A percentile compares a stretch with the other conserved stretches of the same genome.
Evolutionary conservation across 805 yeast species (phyloP).

Genomic region (Grigorovia transvaalensis): DNA sequence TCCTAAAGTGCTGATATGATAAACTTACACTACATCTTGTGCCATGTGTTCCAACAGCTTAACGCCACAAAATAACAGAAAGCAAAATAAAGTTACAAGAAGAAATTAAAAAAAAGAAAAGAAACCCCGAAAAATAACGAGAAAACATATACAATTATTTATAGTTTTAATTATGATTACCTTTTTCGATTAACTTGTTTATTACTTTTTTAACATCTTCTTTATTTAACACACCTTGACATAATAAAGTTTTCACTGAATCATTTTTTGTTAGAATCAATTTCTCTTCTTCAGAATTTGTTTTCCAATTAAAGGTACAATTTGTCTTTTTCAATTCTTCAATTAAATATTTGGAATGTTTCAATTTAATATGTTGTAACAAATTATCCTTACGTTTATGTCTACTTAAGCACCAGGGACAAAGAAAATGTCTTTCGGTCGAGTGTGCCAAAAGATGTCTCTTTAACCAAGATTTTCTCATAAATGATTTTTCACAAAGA

Average conservation of each 20-base stretch:
- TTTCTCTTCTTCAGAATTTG: background rate
- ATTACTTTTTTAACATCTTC: constrained; percentile 24
- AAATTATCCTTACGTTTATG: constrained; percentile 29
- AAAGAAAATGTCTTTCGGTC: constrained; percentile 21
- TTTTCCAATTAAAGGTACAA: constrained; percentile 4
- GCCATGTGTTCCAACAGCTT: too few relatives aligned
- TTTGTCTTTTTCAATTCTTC: constrained; percentile 11
- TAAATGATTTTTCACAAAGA: constrained; percentile 24
- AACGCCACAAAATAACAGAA: too few relatives aligned
- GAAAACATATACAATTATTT: background rate
- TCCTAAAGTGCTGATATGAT: too few relatives aligned
- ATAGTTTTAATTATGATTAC: background rate
- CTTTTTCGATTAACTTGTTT: constrained; percentile 11
- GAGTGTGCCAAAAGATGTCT: constrained; percentile 27
- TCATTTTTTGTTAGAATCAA: constrained; percentile 1
- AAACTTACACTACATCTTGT: too few relatives aligned
- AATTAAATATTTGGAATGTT: constrained; percentile 21
- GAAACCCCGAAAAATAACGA: background rate
- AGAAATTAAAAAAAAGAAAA: too few relatives aligned
- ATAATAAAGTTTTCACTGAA: constrained; percentile 16
- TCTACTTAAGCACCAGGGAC: constrained; percentile 28
- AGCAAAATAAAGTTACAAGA: too few relatives aligned
- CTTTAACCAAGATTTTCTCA: constrained; percentile 28
- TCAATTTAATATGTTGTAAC: constrained; percentile 27
- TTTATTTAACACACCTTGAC: constrained; percentile 20